These are phyloP conservation scores for Mycena leptocephala DNA, from an alignment of 768 basidiomycete genomes.

Conservation along the genomic window DNA sequence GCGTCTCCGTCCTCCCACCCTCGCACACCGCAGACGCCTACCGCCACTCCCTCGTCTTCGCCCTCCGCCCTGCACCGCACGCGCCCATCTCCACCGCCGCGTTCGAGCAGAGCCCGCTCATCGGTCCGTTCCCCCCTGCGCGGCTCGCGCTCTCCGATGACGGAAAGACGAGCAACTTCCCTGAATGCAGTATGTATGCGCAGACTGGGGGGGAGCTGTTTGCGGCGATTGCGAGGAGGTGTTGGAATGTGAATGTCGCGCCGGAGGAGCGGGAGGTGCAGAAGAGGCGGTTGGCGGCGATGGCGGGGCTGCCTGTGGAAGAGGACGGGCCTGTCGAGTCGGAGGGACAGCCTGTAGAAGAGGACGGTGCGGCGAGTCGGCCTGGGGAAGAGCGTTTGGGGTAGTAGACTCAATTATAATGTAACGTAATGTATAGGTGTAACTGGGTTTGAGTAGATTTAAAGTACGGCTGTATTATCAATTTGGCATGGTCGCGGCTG, in stretches of 20 bases:
- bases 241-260: conserved; percentile 37
- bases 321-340: too few relatives aligned
- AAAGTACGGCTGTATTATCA: too few relatives aligned
- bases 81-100: conserved; percentile 15
- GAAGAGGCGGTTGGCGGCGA: conserved; percentile 10
- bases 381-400: too few relatives aligned
- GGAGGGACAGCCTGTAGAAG: too few relatives aligned
- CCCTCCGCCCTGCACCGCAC: conserved; percentile 24
- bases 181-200: conserved; percentile 27
- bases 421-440: too few relatives aligned
- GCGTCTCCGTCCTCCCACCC: conserved; percentile 33
- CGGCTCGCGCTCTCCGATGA: too few relatives aligned
- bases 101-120: conserved; percentile 20
- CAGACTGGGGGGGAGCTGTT: conserved; percentile 29
- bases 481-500: too few relatives aligned
- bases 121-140: conserved; percentile 20
- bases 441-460: too few relatives aligned
- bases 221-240: conserved; percentile 1
- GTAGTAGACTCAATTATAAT: too few relatives aligned
- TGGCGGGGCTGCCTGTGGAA: neutral
- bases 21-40: neutral
- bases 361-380: too few relatives aligned
- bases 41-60: conserved; percentile 36
- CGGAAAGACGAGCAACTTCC: conserved; percentile 15
- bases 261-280: conserved; percentile 31